A percentile compares a stretch with the other conserved stretches of the same genome.
These are phyloP conservation scores for Sclerotinia minor DNA, from an alignment of 2,329 filamentous ascomycete genomes.

Conservation along the genomic window DNA sequence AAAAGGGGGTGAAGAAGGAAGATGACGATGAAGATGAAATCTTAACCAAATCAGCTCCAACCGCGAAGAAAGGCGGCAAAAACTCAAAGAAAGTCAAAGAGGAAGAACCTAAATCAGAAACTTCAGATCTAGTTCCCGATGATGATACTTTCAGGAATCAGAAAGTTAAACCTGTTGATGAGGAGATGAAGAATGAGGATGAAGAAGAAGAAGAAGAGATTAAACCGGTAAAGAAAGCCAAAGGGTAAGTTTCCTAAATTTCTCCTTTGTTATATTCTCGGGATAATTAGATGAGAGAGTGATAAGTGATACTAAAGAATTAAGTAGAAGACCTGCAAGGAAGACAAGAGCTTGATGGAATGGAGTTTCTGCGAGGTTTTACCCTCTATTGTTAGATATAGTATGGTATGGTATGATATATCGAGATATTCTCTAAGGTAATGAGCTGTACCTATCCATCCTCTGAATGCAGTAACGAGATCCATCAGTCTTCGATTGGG, in stretches of 20 bases:
- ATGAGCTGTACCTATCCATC: not conserved
- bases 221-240: not conserved
- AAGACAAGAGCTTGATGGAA: not conserved
- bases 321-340: not conserved
- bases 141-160: not conserved
- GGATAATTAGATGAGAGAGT: not conserved
- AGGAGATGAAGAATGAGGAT: constrained; percentile 1
- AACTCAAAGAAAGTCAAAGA: constrained; percentile 10
- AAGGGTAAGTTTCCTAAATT: not conserved
- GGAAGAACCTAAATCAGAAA: not conserved
- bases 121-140: not conserved
- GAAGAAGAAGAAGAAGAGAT: constrained; percentile 14
- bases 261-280: too few species aligned
- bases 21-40: constrained; percentile 20
- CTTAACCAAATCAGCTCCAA: constrained; percentile 3
- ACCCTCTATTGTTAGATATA: not conserved
- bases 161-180: not conserved
- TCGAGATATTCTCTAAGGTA: not conserved
- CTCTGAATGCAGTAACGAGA: not conserved
- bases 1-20: constrained; percentile 13
- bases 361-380: not conserved
- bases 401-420: not conserved
- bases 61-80: not conserved
- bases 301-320: not conserved
- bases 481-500: not conserved